These are phyloP conservation scores for Kodamaea fungicola DNA, from an alignment of 1,139 yeast species.

Conservation along the genomic window DNA sequence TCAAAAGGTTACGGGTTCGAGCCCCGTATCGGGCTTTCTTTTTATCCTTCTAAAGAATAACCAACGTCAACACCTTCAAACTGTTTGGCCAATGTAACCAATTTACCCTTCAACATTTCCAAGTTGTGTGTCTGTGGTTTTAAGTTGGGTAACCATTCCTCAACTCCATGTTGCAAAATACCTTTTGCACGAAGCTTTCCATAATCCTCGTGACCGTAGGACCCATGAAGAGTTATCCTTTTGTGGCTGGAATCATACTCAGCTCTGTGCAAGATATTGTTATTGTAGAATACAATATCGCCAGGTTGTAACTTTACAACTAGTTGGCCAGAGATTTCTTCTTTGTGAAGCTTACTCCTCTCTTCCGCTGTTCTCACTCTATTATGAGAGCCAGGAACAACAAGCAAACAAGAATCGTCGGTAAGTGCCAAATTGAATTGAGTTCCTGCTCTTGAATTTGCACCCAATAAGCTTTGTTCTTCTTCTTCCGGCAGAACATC, in stretches of 20 bases:
- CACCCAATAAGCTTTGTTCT: conserved; percentile 31
- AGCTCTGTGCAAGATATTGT: conserved; percentile 53
- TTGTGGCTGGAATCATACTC: conserved; percentile 37
- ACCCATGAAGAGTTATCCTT: conserved; percentile 52
- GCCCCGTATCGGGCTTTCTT: conserved; percentile 17
- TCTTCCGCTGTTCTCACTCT: conserved; percentile 48
- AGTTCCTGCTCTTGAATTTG: conserved; percentile 49
- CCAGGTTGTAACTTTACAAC: conserved; percentile 49
- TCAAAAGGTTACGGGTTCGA: conserved; percentile 20
- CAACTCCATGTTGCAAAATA: conserved; percentile 54
- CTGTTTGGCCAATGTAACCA: conserved; percentile 35
- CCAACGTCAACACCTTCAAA: conserved; percentile 41
- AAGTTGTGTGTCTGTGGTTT: conserved; percentile 36
- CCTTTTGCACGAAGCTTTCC: conserved; percentile 50
- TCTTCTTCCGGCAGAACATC: conserved; percentile 49
- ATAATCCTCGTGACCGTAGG: conserved; percentile 46
- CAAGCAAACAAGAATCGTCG: conserved; percentile 48
- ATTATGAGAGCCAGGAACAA: conserved; percentile 49
- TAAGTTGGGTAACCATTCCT: conserved; percentile 46
- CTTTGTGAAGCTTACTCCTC: conserved; percentile 41
- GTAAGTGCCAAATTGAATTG: conserved; percentile 55
- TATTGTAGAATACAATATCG: conserved; percentile 53
- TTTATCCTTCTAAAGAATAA: conserved; percentile 44
- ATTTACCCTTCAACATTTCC: conserved; percentile 30
- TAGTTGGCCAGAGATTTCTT: conserved; percentile 39